Percentiles rank a stretch among this genome's conserved stretches.
phyloP scores from a whole-genome alignment of 495 filamentous ascomycete genomes.

The Chaetomium fimeti region DNA sequence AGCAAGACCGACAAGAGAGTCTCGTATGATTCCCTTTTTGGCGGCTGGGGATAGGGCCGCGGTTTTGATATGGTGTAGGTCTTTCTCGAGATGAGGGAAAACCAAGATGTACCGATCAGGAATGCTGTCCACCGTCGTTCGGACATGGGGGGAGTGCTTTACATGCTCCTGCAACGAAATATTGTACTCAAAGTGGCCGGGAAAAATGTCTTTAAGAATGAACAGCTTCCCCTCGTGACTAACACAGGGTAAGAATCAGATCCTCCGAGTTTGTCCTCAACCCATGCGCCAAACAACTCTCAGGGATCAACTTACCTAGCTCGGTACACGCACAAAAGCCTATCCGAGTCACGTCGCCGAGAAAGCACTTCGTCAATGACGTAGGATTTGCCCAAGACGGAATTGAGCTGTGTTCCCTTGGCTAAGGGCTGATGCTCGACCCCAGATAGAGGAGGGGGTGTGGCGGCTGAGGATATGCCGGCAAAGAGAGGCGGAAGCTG shows the following conservation, averaged over 20 bases:
- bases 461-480: slow-evolving; percentile 9
- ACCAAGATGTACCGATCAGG: slow-evolving; percentile 14
- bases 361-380: slow-evolving; percentile 19
- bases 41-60: slow-evolving; percentile 13
- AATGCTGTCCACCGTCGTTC: slow-evolving; percentile 16
- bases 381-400: slow-evolving; percentile 13
- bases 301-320: slow-evolving; percentile 15
- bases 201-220: slow-evolving; percentile 16
- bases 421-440: slow-evolving; percentile 11
- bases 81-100: slow-evolving; percentile 16
- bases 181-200: slow-evolving; percentile 10
- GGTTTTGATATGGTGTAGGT: slow-evolving; percentile 10
- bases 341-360: slow-evolving; percentile 12
- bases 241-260: background rate
- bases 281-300: slow-evolving; percentile 14
- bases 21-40: slow-evolving; percentile 14
- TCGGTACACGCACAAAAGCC: slow-evolving; percentile 15
- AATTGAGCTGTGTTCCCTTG: slow-evolving; percentile 14
- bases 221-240: slow-evolving; percentile 16
- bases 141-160: slow-evolving; percentile 17
- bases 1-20: slow-evolving; percentile 10
- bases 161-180: slow-evolving; percentile 15
- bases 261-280: slow-evolving; percentile 1
- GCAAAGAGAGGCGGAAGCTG: slow-evolving; percentile 1
- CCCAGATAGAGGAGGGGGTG: background rate